Conservation (phyloP, 1,284 basidiomycete species). For the Ceratorhiza oryzae-sativae region DNA sequence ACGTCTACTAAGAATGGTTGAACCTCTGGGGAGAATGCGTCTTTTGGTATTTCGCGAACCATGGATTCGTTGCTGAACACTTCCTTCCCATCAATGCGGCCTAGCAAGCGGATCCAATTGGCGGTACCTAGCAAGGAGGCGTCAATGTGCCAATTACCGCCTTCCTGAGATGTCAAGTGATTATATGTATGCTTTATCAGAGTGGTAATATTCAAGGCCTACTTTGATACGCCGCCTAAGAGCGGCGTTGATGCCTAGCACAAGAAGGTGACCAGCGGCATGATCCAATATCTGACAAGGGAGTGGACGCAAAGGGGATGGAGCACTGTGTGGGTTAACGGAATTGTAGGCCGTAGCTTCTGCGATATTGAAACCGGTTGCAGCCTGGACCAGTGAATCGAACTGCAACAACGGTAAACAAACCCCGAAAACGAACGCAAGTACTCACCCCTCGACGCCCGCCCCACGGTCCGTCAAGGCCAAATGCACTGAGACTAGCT, state of each 20-base stretch:
- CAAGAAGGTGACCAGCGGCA: slow-evolving; percentile 65
- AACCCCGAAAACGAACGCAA: background rate
- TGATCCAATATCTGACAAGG: slow-evolving; percentile 72
- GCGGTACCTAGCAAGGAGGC: slow-evolving; percentile 65
- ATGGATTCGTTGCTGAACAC: background rate
- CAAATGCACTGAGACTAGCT: slow-evolving; percentile 66
- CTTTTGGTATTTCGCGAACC: background rate
- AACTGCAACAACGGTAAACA: slow-evolving; percentile 54
- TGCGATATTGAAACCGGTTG: slow-evolving; percentile 66
- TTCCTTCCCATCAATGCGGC: slow-evolving; percentile 53
- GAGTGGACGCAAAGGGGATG: slow-evolving; percentile 55
- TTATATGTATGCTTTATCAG: background rate
- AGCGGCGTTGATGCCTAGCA: slow-evolving; percentile 65
- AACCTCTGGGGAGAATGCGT: background rate
- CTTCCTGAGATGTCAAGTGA: slow-evolving; percentile 55
- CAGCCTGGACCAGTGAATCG: slow-evolving; percentile 72
- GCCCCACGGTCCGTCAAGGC: slow-evolving; percentile 67
- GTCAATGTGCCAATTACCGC: slow-evolving; percentile 67
- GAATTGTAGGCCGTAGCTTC: slow-evolving; percentile 59
- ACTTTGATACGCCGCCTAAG: slow-evolving; percentile 63
- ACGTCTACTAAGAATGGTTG: background rate
- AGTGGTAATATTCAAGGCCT: background rate
- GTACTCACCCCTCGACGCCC: slow-evolving; percentile 60
- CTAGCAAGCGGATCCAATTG: slow-evolving; percentile 64
- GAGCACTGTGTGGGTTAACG: slow-evolving; percentile 41